Evolutionary conservation across 2,329 filamentous ascomycete genomes (phyloP).

Genomic region (Apiospora rasikravindrae): DNA sequence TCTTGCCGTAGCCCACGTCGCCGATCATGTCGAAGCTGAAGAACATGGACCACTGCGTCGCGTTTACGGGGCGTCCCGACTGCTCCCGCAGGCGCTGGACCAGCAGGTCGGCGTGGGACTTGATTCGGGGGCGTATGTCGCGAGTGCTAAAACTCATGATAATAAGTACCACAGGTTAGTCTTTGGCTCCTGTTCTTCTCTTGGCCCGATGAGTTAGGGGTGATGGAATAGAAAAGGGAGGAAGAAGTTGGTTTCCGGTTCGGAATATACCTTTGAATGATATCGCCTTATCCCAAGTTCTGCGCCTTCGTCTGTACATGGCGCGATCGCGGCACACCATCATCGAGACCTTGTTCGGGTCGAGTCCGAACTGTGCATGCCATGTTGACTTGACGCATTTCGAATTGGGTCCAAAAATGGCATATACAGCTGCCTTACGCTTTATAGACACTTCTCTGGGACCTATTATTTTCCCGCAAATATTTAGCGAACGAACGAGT

Average conservation of each 20-base stretch:
- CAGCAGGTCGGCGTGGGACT: constrained; percentile 7
- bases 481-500: neutral
- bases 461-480: constrained; percentile 25
- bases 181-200: neutral
- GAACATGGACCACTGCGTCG: constrained; percentile 31
- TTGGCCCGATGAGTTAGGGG: neutral
- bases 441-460: constrained; percentile 40
- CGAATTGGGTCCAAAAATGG: constrained; percentile 43
- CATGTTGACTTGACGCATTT: constrained; percentile 46
- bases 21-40: constrained; percentile 36
- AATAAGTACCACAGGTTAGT: neutral
- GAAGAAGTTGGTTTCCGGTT: neutral
- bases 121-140: constrained; percentile 30
- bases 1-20: constrained; percentile 32
- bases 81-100: neutral
- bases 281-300: constrained; percentile 34
- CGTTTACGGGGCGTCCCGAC: constrained; percentile 30
- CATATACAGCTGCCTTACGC: constrained; percentile 30
- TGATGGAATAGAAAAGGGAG: neutral
- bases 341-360: constrained; percentile 41
- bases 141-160: constrained; percentile 27
- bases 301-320: constrained; percentile 30
- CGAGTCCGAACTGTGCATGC: constrained; percentile 40
- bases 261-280: constrained; percentile 29
- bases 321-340: constrained; percentile 42